Percentiles rank a stretch among this genome's conserved stretches.
Evolutionary conservation across 768 basidiomycete genomes (phyloP).

Genomic region (Lyophyllum decastes): DNA sequence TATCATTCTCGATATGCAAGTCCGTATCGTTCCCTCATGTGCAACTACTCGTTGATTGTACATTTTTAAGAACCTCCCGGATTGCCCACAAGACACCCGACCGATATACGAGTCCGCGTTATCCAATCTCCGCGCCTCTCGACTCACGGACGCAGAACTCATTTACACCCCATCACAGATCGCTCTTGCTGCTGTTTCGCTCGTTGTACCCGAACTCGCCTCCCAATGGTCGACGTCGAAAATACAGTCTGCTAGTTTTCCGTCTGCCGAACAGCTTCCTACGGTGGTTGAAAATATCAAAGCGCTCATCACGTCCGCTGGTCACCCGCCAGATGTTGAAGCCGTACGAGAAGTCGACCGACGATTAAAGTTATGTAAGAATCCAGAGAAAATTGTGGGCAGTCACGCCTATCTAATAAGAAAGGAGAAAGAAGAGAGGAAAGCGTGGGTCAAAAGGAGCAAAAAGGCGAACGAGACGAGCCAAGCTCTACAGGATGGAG

Average conservation of each 20-base stretch:
- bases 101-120: conserved; percentile 67
- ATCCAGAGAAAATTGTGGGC: conserved; percentile 95
- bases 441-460: conserved; percentile 67
- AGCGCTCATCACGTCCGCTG: conserved; percentile 50
- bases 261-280: conserved; percentile 32
- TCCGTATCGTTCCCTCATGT: conserved; percentile 28
- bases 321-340: conserved; percentile 74
- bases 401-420: conserved; percentile 77
- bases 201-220: conserved; percentile 62
- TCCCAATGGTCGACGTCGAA: conserved; percentile 59
- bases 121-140: conserved; percentile 69
- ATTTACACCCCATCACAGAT: conserved; percentile 94
- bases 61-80: conserved; percentile 54
- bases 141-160: conserved; percentile 89
- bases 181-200: conserved; percentile 75
- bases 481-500: conserved; percentile 48
- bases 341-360: conserved; percentile 88
- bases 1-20: conserved; percentile 86
- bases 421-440: conserved; percentile 70
- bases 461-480: conserved; percentile 57
- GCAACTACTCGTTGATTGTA: not conserved
- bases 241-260: conserved; percentile 19
- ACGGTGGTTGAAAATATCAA: conserved; percentile 55
- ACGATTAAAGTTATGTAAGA: conserved; percentile 85
- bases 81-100: conserved; percentile 47